Evolutionary conservation across 768 basidiomycete species (phyloP), one percentile per base, ranked within the genome.

Genomic region (Pilatotrama ljubarskyi): DNA sequence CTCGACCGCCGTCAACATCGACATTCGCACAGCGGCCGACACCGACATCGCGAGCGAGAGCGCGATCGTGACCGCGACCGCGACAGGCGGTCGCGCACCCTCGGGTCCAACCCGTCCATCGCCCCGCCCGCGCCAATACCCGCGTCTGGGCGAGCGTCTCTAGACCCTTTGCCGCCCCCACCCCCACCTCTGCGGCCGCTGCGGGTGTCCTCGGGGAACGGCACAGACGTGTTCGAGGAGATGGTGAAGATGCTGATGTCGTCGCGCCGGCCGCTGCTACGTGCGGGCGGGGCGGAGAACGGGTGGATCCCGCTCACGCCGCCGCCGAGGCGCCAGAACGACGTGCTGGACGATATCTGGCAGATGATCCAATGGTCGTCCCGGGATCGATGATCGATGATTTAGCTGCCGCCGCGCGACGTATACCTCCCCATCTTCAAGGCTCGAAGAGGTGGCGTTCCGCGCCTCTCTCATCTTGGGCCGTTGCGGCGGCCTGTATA

Each of bases 291-390:
- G 2, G 20, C 46, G 25, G 46, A 22, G 6, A 24, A n/a, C 18
- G 55, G 55, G 26, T 57, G 55, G 55, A 25, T 57, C 17, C 47
- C 37, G 24, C 51, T 51, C 29, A 5, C 29, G 29, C 29, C 29
- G 29, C 13, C 15, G 4, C 25, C 8, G 25, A 18, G 25, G n/a
- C 26, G 43, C 8, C 42, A 42, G 35, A 55, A 61, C 36, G 60
- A 61, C 43, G 60, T 61, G n/a, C 32, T 61, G 35, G 54, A 56
- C 10, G 49, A 56, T 20, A 61, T 61, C n/a, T 43, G 42, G 13
- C 10, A 15, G n/a, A 61, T 61, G 60, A 41, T 61, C 25, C 22
- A 44, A 40, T 38, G n/a, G 60, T 47, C 37, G 52, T 15, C 35
- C 24, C 6, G 25, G n/a, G 20, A 25, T 29, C 42, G 18, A n/a